These are phyloP conservation scores for Mycena metata DNA, from an alignment of 768 basidiomycete species.

Conservation along the genomic window DNA sequence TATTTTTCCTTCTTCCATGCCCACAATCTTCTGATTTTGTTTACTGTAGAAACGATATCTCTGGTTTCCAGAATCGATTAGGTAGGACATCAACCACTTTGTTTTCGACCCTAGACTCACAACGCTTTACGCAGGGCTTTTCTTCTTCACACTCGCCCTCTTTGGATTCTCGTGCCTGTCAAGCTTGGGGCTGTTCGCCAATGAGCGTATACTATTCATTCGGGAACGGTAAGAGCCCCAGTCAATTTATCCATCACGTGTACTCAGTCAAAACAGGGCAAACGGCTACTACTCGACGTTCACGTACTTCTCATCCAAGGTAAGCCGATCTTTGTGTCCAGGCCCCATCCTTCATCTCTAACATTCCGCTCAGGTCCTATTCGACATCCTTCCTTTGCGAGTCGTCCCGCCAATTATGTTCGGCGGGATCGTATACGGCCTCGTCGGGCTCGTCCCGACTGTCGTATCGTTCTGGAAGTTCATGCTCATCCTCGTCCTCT, in stretches of 20 bases:
- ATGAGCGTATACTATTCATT: slow-evolving; percentile 97
- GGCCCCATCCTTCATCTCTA: background rate
- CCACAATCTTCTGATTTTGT: background rate
- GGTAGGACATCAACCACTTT: slow-evolving; percentile 57
- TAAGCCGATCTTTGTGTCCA: slow-evolving; percentile 38
- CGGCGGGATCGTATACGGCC: slow-evolving; percentile 94
- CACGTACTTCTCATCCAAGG: slow-evolving; percentile 97
- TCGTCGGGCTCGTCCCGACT: slow-evolving; percentile 94
- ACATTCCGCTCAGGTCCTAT: slow-evolving; percentile 77
- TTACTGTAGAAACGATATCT: slow-evolving; percentile 82
- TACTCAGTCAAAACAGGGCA: slow-evolving; percentile 65
- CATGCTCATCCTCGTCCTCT: slow-evolving; percentile 93
- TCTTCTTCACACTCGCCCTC: slow-evolving; percentile 97
- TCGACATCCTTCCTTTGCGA: slow-evolving; percentile 95
- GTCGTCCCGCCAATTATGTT: slow-evolving; percentile 96
- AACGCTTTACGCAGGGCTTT: slow-evolving; percentile 69
- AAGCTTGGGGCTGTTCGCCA: slow-evolving; percentile 93
- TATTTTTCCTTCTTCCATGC: background rate
- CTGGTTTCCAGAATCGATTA: slow-evolving; percentile 96
- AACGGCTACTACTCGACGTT: slow-evolving; percentile 99
- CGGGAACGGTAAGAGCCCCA: slow-evolving; percentile 82
- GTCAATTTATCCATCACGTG: background rate
- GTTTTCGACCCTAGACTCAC: background rate
- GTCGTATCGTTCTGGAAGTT: slow-evolving; percentile 98
- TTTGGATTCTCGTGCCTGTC: slow-evolving; percentile 98